These are phyloP conservation scores for Atkinsonella texensis DNA, from an alignment of 2,329 filamentous ascomycete species.

Conservation along the genomic window DNA sequence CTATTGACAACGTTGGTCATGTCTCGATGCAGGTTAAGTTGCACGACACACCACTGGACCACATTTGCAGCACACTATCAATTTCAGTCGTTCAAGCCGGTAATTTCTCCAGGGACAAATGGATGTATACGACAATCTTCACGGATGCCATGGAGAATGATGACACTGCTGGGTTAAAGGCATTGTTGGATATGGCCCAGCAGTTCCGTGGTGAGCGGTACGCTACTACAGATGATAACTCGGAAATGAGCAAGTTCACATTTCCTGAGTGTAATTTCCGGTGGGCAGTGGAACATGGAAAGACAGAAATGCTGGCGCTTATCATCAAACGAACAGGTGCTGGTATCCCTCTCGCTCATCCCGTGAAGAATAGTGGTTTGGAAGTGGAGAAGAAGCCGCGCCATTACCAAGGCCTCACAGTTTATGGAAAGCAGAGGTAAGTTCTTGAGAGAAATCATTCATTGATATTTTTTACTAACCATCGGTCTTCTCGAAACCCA, in stretches of 20 bases:
- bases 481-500: constrained; percentile 9
- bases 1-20: constrained; percentile 64
- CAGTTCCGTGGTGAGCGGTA: constrained; percentile 28
- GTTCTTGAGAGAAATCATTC: neutral
- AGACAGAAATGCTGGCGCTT: constrained; percentile 45
- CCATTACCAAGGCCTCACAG: constrained; percentile 65
- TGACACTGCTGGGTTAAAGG: constrained; percentile 40
- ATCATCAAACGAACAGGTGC: constrained; percentile 56
- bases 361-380: constrained; percentile 54
- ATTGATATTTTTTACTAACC: neutral
- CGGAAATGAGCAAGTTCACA: constrained; percentile 21
- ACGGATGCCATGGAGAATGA: constrained; percentile 38
- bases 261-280: constrained; percentile 31
- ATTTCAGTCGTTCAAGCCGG: constrained; percentile 22
- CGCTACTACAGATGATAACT: constrained; percentile 19
- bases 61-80: constrained; percentile 33
- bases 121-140: constrained; percentile 19
- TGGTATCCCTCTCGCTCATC: constrained; percentile 54
- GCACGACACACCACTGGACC: constrained; percentile 36
- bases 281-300: constrained; percentile 32
- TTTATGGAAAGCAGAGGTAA: constrained; percentile 58
- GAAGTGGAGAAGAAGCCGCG: constrained; percentile 51
- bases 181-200: constrained; percentile 42
- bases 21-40: constrained; percentile 58
- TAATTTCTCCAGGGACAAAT: constrained; percentile 8